Evolutionary conservation across 2,329 filamentous ascomycete species (phyloP), one percentile per base, ranked within the genome.

Genomic region (Geosmithia flava): DNA sequence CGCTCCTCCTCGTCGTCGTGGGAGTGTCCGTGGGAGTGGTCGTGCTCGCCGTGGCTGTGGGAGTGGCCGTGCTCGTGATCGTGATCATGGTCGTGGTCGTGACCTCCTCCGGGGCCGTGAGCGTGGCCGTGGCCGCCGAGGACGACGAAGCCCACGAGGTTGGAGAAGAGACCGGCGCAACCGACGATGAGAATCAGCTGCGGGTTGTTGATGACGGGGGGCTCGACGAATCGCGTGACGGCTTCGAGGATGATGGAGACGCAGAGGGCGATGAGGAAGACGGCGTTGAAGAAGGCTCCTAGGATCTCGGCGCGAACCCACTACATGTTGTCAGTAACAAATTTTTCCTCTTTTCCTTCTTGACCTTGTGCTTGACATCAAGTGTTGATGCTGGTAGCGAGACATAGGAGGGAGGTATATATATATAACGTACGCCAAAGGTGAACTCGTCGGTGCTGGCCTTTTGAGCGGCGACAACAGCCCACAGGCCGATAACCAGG

Each of bases 291-390:
- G 57, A 97, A 83, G 45, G 93, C 93, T 59, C 93, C 93, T 6
- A 98, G 76, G 11, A 95, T 97, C 72, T 98, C 93, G 37, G 93
- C 93, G 56, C 93, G 87, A 72, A 97, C 85, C 87, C 90, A 98
- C 85, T 91, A 57, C 8, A 29, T 45, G 20, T n/a, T 37, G 48
- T 63, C 53, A 63, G 59, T 37, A 37, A 37, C 33, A 16, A 3
- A 7, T 37, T 11, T 37, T 13, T 37, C 33, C 15, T 37, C 10
- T 37, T 46, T 19, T 51, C 23, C 23, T 23, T 42, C 19, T 10
- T 39, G n/a, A n/a, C n/a, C n/a, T 19, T 42, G 3, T 37, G 10
- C 33, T 37, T 37, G 11, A 13, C n/a, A n/a, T 37, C 33, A 13
- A 11, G 3, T 37, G 3, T 6, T 37, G 33, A 37, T 8, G 23